Evolutionary conservation across 768 basidiomycete genomes (phyloP).

Genomic region (Cyathus striatus): DNA sequence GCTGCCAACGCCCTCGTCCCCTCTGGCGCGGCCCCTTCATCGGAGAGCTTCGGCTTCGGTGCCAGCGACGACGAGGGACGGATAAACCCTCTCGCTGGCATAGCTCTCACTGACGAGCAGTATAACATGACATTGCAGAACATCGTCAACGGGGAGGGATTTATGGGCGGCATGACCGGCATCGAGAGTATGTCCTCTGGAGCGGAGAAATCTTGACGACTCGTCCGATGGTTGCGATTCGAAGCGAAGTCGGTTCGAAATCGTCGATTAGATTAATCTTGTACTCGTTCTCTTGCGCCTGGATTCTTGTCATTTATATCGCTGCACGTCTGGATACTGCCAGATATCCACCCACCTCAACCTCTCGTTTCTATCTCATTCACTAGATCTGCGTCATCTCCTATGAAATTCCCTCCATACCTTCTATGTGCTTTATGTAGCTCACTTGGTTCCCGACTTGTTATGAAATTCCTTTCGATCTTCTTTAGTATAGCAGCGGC

Average conservation of each 20-base stretch:
- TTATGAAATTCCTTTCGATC: no score
- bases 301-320: no score
- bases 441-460: no score
- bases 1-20: constrained; percentile 7
- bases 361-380: no score
- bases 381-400: no score
- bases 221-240: constrained; percentile 36
- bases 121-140: constrained; percentile 76
- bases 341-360: no score
- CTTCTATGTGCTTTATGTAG: no score
- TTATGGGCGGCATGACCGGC: constrained; percentile 34
- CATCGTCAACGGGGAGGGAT: constrained; percentile 60
- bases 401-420: no score
- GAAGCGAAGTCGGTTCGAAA: constrained; percentile 59
- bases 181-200: constrained; percentile 9
- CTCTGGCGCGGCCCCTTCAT: constrained; percentile 4
- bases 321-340: no score
- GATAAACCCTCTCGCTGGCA: constrained; percentile 80
- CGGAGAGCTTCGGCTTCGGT: constrained; percentile 11
- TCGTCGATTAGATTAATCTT: no score
- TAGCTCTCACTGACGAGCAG: constrained; percentile 88
- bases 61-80: constrained; percentile 43
- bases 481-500: no score
- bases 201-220: constrained; percentile 32
- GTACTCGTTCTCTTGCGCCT: no score